These are phyloP conservation scores for Camelina laxa DNA, from an alignment of 345 rosid species.

Conservation along the genomic window DNA sequence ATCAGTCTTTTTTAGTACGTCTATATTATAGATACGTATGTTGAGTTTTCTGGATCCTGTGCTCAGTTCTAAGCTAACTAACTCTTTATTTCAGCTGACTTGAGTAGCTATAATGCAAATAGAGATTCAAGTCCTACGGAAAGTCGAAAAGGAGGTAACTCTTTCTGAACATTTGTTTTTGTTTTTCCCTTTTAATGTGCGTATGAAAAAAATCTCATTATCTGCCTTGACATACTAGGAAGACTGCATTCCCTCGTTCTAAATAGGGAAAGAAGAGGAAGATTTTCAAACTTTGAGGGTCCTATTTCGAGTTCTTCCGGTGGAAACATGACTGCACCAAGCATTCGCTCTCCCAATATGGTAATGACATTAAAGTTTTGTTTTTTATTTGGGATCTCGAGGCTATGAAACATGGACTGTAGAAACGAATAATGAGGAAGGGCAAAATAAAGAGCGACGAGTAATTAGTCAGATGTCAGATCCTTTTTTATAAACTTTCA, in stretches of 20 bases:
- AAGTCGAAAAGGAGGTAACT: conserved; percentile 74
- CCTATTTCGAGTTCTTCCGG: conserved; percentile 53
- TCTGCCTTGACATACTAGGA: conserved; percentile 54
- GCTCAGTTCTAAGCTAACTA: conserved; percentile 34
- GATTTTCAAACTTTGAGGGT: conserved; percentile 62
- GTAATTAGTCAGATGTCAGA: neutral
- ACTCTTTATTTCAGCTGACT: conserved; percentile 61
- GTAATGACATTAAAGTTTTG: conserved; percentile 45
- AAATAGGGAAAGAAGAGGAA: conserved; percentile 83
- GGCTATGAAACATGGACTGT: neutral
- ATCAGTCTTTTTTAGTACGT: neutral
- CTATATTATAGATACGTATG: neutral
- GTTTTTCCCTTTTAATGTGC: conserved; percentile 17
- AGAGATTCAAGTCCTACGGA: conserved; percentile 60
- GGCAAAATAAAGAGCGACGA: neutral
- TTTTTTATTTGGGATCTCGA: neutral
- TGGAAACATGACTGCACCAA: conserved; percentile 50
- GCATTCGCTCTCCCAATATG: conserved; percentile 53
- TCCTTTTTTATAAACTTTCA: neutral
- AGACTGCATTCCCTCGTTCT: conserved; percentile 62
- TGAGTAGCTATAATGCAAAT: conserved; percentile 51
- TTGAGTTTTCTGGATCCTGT: conserved; percentile 20
- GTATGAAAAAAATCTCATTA: conserved; percentile 21
- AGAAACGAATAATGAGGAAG: neutral
- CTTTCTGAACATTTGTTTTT: conserved; percentile 9